These are phyloP conservation scores for Mastigamoeba balamuthi DNA, from an alignment of 78 protist species.

Conservation along the genomic window DNA sequence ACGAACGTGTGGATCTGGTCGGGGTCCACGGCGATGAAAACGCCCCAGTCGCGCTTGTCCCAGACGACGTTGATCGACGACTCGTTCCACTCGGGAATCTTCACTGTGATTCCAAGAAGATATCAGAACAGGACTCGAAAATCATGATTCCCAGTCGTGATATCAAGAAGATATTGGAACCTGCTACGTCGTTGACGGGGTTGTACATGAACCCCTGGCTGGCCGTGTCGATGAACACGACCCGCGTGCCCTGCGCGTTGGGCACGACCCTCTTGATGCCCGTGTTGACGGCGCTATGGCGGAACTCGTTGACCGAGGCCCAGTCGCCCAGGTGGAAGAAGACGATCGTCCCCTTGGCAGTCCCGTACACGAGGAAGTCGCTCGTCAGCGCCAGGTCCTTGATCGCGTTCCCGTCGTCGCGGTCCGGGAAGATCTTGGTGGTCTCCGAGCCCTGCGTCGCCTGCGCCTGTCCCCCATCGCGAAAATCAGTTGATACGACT, in stretches of 20 bases:
- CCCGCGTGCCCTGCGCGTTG: constrained; percentile 38
- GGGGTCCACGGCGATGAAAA: constrained; percentile 9
- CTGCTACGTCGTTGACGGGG: constrained; percentile 16
- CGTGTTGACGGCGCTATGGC: background rate
- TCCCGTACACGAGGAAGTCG: constrained; percentile 39
- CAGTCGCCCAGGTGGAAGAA: background rate
- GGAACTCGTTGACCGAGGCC: constrained; percentile 7
- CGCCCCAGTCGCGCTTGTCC: constrained; percentile 40
- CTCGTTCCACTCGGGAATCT: background rate
- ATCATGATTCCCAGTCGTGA: no score
- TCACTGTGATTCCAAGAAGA: background rate
- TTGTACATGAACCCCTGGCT: constrained; percentile 7
- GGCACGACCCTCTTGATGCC: constrained; percentile 8
- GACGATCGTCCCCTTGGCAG: constrained; percentile 13
- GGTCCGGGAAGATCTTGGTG: constrained; percentile 24
- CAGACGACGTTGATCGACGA: constrained; percentile 19
- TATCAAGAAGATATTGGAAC: background rate
- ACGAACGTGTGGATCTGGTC: constrained; percentile 1
- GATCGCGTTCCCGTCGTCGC: background rate
- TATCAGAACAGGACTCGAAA: no score
- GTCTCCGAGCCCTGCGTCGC: no score
- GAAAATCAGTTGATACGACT: background rate
- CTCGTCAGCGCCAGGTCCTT: constrained; percentile 11
- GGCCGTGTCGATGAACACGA: constrained; percentile 11
- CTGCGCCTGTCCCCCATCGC: background rate